Conservation (phyloP, 2,329 filamentous ascomycete genomes). For the Penicillium janthinellum region DNA sequence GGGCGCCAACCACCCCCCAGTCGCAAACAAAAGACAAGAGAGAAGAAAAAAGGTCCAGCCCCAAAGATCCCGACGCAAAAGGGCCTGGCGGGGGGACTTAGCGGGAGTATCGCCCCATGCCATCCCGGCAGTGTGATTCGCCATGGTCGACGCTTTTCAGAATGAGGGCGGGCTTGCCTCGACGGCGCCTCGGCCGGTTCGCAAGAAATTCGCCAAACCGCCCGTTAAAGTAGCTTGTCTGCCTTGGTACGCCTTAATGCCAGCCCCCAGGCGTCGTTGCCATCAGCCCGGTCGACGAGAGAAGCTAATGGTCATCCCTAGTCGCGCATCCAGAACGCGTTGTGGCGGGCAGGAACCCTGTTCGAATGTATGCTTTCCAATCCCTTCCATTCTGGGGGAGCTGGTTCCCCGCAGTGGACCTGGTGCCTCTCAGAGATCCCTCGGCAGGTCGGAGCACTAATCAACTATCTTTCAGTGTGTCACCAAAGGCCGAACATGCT, state of each 20-base stretch:
- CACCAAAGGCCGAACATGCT: conserved; percentile 44
- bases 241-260: conserved; percentile 39
- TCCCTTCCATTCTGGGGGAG: background rate
- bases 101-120: conserved; percentile 19
- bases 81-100: conserved; percentile 7
- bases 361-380: conserved; percentile 38
- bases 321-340: conserved; percentile 47
- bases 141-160: conserved; percentile 25
- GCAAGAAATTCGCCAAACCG: conserved; percentile 49
- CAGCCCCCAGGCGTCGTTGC: background rate
- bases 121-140: conserved; percentile 24
- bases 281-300: background rate
- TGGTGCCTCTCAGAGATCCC: background rate
- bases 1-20: background rate
- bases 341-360: conserved; percentile 49
- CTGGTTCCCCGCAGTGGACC: background rate
- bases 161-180: conserved; percentile 27
- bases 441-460: conserved; percentile 11
- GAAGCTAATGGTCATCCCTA: conserved; percentile 20
- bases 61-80: background rate
- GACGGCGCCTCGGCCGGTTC: conserved; percentile 34
- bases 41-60: background rate
- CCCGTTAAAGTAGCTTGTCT: conserved; percentile 50
- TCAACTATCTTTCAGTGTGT: conserved; percentile 35
- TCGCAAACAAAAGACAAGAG: background rate